Evolutionary conservation across 805 yeast species (phyloP), one percentile per base, ranked within the genome.

Genomic region (Kockiozyma suomiensis): DNA sequence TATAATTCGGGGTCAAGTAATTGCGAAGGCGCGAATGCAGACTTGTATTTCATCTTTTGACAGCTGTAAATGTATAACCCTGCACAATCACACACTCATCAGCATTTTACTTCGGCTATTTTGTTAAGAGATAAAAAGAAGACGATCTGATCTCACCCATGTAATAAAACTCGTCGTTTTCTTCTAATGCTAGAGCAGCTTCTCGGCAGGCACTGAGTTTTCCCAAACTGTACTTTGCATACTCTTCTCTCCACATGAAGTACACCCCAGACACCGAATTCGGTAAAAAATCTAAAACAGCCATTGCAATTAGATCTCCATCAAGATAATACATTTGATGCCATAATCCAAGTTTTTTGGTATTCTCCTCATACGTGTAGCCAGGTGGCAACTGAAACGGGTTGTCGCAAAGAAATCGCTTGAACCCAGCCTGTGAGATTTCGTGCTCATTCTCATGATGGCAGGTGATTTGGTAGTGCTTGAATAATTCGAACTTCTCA

Each of bases 221-320:
- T 0, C 97, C 97, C 32, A 91, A 72, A 0, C 89, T 86, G 66
- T 85, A 74, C n/a, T 46, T 40, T 3, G 85, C 84, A 69, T 79
- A 86, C 55, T 85, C 92, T 0, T 96, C 94, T 70, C 90, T 92
- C 88, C 94, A 90, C 12, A 91, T 83, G 70, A 92, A 88, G 71
- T 92, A 91, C 1, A 92, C 92, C 0, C 96, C 85, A 0, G 97
- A 90, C 0, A 92, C 72, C 0, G 89, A 87, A 26, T 82, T 72
- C 0, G 96, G 96, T 35, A 92, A 72, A 21, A 91, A 75, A 72
- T 91, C 97, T 32, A 87, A 69, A 0, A 91, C 89, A 0, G 88
- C 88, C 37, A 91, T 74, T 0, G 93, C 97, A 42, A 88, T 82
- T 21, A 91, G 75, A 62, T 80, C 78, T 3, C 73, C 83, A 48